Evolutionary conservation across 169 alveolate species (phyloP), one percentile per base, ranked within the genome.

Genomic region (Eimeria necatrix): DNA sequence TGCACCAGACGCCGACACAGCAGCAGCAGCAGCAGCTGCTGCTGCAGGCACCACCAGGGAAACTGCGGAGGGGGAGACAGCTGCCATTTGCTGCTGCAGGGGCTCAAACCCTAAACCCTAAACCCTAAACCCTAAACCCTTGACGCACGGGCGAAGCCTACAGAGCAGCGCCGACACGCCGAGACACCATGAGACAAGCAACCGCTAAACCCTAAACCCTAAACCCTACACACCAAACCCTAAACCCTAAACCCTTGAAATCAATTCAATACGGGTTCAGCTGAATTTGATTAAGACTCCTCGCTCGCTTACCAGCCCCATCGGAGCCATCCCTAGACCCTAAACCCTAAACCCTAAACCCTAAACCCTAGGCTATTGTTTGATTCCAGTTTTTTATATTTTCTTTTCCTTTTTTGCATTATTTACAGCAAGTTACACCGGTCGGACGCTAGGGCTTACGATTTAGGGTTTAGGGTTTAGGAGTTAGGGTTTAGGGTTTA

Each of bases 341-440:
- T 68, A 68, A 68, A 68, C 78, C 78, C 78, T 68, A 22, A 68
- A 68, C 78, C 41, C 78, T 22, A 68, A 68, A 68, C 78, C 78
- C 49, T 68, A 68, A 22, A 5, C 78, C 78, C 49, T 68, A n/a
- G n/a, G n/a, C n/a, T n/a, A n/a, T n/a, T n/a, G n/a, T n/a, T n/a
- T 24, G 78, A 68, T 9, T 24, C 5, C 78, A 9, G 48, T 48
- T 4, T 24, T 22, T 8, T 8, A 7, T n/a, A 0, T n/a, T 9
- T 68, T 22, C 8, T 68, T 68, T 68, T 68, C 14, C 10, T n/a
- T n/a, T 10, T 4, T 68, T 68, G n/a, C 12, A 68, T 4, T 9
- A n/a, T 20, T 4, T 68, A 68, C 78, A 68, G 48, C 41, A 5
- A n/a, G n/a, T n/a, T n/a, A n/a, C 49, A 68, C 14, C 3, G 48